Evolutionary conservation across 208 protist species (phyloP).

Genomic region (Porcisia hertigi): DNA sequence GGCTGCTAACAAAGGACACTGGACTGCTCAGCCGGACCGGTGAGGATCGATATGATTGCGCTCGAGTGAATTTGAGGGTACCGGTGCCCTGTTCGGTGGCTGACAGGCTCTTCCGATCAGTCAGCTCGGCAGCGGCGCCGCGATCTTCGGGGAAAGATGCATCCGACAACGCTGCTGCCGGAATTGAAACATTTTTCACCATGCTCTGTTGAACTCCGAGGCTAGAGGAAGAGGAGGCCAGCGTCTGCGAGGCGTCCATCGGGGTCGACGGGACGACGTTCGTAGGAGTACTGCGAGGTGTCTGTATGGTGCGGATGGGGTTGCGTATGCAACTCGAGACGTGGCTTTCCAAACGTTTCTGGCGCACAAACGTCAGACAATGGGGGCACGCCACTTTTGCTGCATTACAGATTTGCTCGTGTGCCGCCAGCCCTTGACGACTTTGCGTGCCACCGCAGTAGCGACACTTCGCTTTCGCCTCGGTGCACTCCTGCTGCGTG

Average conservation of each 20-base stretch:
- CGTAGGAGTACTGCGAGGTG: constrained; percentile 3
- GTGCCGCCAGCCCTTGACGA: constrained; percentile 44
- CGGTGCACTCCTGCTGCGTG: constrained; percentile 53
- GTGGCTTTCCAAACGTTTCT: constrained; percentile 46
- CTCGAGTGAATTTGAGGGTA: constrained; percentile 28
- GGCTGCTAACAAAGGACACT: constrained; percentile 11
- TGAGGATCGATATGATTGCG: constrained; percentile 16
- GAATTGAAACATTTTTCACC: neutral
- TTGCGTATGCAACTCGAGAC: constrained; percentile 49
- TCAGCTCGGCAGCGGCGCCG: neutral
- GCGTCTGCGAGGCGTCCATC: constrained; percentile 7
- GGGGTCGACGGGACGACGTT: neutral
- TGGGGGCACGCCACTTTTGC: constrained; percentile 62
- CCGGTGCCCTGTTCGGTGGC: constrained; percentile 9
- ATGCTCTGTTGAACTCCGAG: neutral
- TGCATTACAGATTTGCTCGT: constrained; percentile 66
- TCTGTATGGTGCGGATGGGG: constrained; percentile 33
- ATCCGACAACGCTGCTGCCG: neutral
- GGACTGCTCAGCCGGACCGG: constrained; percentile 15
- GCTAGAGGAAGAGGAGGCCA: constrained; percentile 14
- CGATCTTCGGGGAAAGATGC: neutral
- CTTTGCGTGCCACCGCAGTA: constrained; percentile 58
- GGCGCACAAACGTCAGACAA: constrained; percentile 65
- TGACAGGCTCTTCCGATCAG: too few relatives aligned
- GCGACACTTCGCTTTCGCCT: constrained; percentile 65